A percentile compares a stretch with the other conserved stretches of the same genome.
These are phyloP conservation scores for Aspergillus funiculosus DNA, from an alignment of 495 filamentous ascomycete genomes.

Conservation along the genomic window DNA sequence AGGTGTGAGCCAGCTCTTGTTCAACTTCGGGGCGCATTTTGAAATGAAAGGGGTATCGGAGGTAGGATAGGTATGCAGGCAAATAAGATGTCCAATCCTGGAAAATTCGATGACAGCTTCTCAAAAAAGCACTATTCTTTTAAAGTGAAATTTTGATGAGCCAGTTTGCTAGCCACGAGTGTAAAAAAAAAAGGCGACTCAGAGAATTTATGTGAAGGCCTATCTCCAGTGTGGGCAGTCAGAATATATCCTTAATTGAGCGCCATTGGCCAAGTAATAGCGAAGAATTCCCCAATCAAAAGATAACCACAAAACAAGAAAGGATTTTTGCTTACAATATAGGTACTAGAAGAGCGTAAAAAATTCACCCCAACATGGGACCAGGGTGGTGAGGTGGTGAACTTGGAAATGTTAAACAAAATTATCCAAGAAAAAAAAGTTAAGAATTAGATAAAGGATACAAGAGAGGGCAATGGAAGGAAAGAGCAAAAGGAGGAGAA, in stretches of 20 bases:
- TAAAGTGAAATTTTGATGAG: too few relatives aligned
- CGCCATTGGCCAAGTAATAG: too few relatives aligned
- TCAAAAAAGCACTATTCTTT: too few relatives aligned
- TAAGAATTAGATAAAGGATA: conserved; percentile 6
- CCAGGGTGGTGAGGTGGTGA: conserved; percentile 13
- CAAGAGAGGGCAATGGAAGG: conserved; percentile 6
- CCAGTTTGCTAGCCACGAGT: too few relatives aligned
- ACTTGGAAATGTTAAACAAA: neutral
- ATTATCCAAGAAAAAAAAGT: conserved; percentile 9
- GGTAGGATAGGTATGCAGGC: neutral
- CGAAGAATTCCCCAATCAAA: too few relatives aligned
- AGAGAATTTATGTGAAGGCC: too few relatives aligned
- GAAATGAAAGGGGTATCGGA: conserved; percentile 6
- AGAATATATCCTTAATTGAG: too few relatives aligned
- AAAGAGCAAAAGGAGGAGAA: conserved; percentile 3
- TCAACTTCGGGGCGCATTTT: conserved; percentile 97
- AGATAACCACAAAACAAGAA: too few relatives aligned
- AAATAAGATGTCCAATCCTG: neutral
- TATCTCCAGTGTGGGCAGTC: too few relatives aligned
- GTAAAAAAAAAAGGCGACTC: too few relatives aligned
- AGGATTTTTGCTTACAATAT: too few relatives aligned
- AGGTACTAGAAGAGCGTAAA: neutral
- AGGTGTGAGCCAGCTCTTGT: conserved; percentile 95
- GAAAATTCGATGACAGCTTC: too few relatives aligned
- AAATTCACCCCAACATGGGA: conserved; percentile 15